phyloP scores from a whole-genome alignment of 2,329 filamentous ascomycete species.

The Diaporthe ilicicola region DNA sequence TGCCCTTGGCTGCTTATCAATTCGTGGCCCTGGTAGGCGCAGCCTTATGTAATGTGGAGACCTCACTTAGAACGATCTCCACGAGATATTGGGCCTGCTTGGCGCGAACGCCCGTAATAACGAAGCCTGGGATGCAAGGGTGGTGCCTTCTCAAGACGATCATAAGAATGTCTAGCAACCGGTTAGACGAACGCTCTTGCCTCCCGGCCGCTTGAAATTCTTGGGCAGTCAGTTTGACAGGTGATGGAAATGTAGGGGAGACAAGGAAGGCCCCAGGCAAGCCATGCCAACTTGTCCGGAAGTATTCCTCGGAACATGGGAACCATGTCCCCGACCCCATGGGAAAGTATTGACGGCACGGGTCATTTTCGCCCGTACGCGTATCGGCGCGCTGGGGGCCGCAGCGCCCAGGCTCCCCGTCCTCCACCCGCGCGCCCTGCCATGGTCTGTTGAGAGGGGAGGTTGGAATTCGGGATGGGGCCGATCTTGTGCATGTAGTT shows the following conservation, averaged over 20 bases:
- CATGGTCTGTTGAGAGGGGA: not conserved
- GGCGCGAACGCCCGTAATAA: constrained; percentile 1
- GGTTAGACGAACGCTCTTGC: not conserved
- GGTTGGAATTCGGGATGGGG: not conserved
- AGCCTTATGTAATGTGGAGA: not conserved
- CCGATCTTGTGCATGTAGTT: constrained; percentile 13
- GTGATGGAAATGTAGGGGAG: not conserved
- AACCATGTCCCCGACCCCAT: not conserved
- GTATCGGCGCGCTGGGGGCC: not conserved
- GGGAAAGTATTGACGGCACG: not conserved
- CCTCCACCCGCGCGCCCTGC: constrained; percentile 1
- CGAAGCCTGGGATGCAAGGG: not conserved
- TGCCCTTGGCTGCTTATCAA: constrained; percentile 8
- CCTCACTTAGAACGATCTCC: not conserved
- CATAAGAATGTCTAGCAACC: not conserved
- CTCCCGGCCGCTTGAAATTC: not conserved
- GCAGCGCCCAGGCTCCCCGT: not conserved
- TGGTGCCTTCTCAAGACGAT: not conserved
- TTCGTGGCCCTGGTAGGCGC: not conserved
- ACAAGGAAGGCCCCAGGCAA: not conserved
- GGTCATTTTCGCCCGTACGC: not conserved
- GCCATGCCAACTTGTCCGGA: constrained; percentile 11
- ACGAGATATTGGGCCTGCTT: not conserved
- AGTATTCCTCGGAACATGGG: not conserved
- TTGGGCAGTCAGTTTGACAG: not conserved